Percentiles rank a stretch among this genome's conserved stretches.
phyloP scores from a whole-genome alignment of 2,329 filamentous ascomycete genomes.

The Elsinoe batatas region DNA sequence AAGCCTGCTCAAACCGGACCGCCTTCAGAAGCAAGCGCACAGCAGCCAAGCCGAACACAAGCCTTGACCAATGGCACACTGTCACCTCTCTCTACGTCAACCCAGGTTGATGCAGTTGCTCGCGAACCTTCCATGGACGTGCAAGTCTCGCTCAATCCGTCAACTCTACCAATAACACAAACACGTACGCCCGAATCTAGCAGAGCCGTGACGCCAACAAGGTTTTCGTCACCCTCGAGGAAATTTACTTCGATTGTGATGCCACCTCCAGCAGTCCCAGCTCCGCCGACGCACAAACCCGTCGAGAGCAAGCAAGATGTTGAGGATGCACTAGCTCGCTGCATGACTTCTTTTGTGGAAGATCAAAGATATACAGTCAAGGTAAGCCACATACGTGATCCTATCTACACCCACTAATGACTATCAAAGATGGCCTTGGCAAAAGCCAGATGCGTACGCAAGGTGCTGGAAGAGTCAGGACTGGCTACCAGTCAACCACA shows the following conservation, averaged over 20 bases:
- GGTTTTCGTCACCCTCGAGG: too few relatives aligned
- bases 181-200: background rate
- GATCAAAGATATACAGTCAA: background rate
- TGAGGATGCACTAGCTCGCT: background rate
- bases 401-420: background rate
- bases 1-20: too few relatives aligned
- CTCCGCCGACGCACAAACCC: background rate
- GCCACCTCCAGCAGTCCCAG: background rate
- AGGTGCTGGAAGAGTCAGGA: background rate
- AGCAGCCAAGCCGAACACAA: too few relatives aligned
- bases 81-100: background rate
- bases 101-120: background rate
- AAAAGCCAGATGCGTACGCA: background rate
- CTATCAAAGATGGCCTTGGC: background rate
- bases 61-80: background rate
- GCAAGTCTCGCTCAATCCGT: background rate
- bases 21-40: too few relatives aligned
- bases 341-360: background rate
- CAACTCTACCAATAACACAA: background rate
- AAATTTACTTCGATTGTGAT: background rate
- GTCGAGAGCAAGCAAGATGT: background rate
- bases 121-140: background rate
- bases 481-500: background rate
- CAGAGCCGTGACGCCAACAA: background rate
- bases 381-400: background rate